phyloP scores from a whole-genome alignment of 176 grass and related monocot genomes.

The Oryza coarctata region DNA sequence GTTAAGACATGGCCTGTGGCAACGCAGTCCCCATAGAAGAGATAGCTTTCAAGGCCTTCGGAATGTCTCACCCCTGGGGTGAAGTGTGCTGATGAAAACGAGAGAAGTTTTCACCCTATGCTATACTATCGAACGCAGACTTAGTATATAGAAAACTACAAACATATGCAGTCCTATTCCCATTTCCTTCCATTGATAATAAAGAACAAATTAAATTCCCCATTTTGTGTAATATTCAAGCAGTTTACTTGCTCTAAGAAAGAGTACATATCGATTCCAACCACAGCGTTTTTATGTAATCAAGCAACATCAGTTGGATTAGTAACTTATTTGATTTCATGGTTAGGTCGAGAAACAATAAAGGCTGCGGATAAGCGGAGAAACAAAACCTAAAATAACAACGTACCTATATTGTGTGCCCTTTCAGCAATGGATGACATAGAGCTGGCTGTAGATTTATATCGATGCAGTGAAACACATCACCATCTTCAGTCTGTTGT shows the following conservation, averaged over 20 bases:
- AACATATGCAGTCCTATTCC: neutral
- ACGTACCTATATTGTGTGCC: neutral
- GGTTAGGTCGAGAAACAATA: neutral
- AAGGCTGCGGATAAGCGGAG: neutral
- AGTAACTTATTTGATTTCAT: neutral
- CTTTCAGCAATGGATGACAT: neutral
- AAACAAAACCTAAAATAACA: neutral
- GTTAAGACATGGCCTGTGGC: too few species aligned
- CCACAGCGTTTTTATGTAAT: neutral
- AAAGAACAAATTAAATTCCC: too few species aligned
- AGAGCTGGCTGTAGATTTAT: neutral
- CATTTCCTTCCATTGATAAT: too few species aligned
- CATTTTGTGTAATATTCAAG: too few species aligned
- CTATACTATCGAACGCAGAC: too few species aligned
- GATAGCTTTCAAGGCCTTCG: too few species aligned
- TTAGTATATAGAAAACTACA: neutral
- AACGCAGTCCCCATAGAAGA: too few species aligned
- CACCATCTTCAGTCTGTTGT: neutral
- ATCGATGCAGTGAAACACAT: neutral
- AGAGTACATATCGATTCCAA: neutral
- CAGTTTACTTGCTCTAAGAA: neutral
- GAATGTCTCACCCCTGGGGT: too few species aligned
- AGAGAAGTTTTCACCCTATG: too few species aligned
- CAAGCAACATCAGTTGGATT: neutral
- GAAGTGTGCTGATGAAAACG: too few species aligned